Conservation (phyloP, 257 asterid species). For the Avicennia marina region DNA sequence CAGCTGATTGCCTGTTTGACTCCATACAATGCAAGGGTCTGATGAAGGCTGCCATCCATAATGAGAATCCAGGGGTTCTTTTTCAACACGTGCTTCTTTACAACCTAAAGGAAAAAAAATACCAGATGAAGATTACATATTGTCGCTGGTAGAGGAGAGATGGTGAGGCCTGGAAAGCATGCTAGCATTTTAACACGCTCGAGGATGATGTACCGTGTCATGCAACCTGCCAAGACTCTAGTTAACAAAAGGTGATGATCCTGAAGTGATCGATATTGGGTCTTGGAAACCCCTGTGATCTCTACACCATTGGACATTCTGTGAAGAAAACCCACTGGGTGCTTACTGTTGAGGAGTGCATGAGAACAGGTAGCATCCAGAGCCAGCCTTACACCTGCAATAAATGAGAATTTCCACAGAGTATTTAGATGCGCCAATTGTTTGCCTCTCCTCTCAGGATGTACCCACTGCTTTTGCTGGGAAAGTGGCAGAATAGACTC, state of each 20-base stretch:
- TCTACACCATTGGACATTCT: conserved; percentile 46
- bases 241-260: conserved; percentile 53
- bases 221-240: conserved; percentile 55
- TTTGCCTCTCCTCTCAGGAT: conserved; percentile 54
- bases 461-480: conserved; percentile 58
- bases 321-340: conserved; percentile 54
- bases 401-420: conserved; percentile 52
- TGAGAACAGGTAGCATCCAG: conserved; percentile 59
- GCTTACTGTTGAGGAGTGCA: conserved; percentile 54
- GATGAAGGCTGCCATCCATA: conserved; percentile 57
- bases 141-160: conserved; percentile 51
- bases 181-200: conserved; percentile 45
- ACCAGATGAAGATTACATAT: conserved; percentile 49
- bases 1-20: conserved; percentile 58
- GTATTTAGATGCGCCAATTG: conserved; percentile 44
- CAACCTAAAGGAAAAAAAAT: conserved; percentile 52
- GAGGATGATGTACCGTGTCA: conserved; percentile 56
- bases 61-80: conserved; percentile 51
- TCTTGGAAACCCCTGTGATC: conserved; percentile 55
- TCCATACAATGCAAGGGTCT: conserved; percentile 55
- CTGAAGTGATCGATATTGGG: conserved; percentile 55
- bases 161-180: conserved; percentile 56
- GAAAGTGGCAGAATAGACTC: conserved; percentile 45
- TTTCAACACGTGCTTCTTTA: conserved; percentile 54
- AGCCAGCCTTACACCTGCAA: conserved; percentile 51